These are phyloP conservation scores for Candida namnaoensis DNA, from an alignment of 805 yeast genomes.

Conservation along the genomic window DNA sequence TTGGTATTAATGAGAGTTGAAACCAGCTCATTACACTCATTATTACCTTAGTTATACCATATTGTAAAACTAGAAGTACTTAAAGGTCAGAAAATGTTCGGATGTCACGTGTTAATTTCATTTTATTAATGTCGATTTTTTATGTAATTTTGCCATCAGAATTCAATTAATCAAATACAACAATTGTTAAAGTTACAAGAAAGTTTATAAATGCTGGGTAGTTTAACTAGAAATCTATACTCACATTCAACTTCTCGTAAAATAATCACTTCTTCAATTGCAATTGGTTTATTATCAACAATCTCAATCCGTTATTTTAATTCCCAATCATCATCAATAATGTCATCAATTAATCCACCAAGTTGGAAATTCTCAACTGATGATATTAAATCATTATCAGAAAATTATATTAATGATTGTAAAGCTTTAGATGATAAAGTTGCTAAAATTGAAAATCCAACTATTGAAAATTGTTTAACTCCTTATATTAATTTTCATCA, in stretches of 20 bases:
- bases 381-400: constrained; percentile 32
- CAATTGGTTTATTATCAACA: neutral
- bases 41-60: no score
- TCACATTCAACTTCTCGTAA: no score
- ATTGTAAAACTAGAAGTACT: no score
- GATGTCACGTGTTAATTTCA: no score
- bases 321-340: neutral
- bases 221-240: neutral
- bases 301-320: neutral
- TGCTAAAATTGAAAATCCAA: constrained; percentile 39
- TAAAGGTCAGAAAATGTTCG: no score
- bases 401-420: constrained; percentile 33
- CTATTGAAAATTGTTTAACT: constrained; percentile 46
- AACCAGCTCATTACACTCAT: no score
- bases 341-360: constrained; percentile 33
- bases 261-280: neutral
- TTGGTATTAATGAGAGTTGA: no score
- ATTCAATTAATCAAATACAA: no score
- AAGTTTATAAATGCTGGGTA: neutral
- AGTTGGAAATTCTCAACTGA: constrained; percentile 54
- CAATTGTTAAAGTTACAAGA: no score
- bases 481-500: constrained; percentile 48
- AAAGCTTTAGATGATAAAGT: constrained; percentile 42
- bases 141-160: no score
- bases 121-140: no score